These are phyloP conservation scores for Aspergillus caelatus DNA, from an alignment of 2,329 filamentous ascomycete genomes.

Conservation along the genomic window DNA sequence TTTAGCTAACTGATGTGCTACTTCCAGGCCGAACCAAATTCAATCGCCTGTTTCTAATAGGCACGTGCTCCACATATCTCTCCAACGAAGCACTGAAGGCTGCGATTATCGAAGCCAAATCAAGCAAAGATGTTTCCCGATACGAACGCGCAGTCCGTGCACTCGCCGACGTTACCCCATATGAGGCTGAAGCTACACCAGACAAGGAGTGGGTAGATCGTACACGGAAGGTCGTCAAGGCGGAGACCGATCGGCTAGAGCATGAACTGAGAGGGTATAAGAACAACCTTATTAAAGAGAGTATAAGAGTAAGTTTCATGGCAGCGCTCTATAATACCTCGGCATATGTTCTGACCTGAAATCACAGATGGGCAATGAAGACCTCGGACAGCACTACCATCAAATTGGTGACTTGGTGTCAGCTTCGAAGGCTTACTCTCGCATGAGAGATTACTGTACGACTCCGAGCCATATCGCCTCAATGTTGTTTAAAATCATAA, in stretches of 20 bases:
- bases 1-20: constrained; percentile 9
- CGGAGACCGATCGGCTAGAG: constrained; percentile 76
- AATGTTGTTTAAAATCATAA: constrained; percentile 77
- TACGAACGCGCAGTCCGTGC: constrained; percentile 72
- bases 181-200: constrained; percentile 66
- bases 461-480: constrained; percentile 81
- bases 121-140: constrained; percentile 69
- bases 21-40: constrained; percentile 73
- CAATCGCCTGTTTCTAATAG: constrained; percentile 80
- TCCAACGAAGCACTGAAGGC: constrained; percentile 78
- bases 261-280: constrained; percentile 88
- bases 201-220: constrained; percentile 77
- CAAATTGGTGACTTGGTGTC: constrained; percentile 71
- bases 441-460: constrained; percentile 90
- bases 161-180: constrained; percentile 65
- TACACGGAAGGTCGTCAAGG: constrained; percentile 66
- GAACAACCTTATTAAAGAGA: constrained; percentile 97
- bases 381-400: constrained; percentile 83
- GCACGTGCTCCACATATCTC: constrained; percentile 73
- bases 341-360: constrained; percentile 13
- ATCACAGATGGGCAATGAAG: constrained; percentile 86
- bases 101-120: constrained; percentile 75
- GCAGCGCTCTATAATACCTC: not conserved
- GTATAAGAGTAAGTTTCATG: constrained; percentile 70
- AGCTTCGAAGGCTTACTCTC: constrained; percentile 76